These are phyloP conservation scores for Dichotomopilus funicola DNA, from an alignment of 2,329 filamentous ascomycete genomes.

Conservation along the genomic window DNA sequence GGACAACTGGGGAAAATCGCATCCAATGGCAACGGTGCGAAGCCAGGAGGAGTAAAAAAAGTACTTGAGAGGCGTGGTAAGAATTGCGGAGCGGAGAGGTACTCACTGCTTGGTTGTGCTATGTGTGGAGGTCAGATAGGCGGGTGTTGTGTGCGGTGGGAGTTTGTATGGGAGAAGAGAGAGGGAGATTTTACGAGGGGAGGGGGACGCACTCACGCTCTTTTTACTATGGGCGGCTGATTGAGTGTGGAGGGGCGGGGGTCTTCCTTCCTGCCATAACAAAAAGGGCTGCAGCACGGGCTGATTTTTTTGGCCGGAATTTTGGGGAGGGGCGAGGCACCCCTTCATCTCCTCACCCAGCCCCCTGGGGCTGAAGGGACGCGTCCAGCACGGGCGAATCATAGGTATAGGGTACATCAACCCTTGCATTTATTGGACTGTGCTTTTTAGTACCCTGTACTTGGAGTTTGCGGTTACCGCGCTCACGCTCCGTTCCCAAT, in stretches of 20 bases:
- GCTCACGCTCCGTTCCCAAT: too few species aligned
- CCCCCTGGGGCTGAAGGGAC: not conserved
- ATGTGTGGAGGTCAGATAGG: slow-evolving; percentile 29
- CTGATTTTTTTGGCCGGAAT: slow-evolving; percentile 26
- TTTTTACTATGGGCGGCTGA: slow-evolving; percentile 61
- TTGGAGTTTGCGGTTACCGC: not conserved
- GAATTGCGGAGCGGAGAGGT: slow-evolving; percentile 37
- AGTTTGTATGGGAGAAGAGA: slow-evolving; percentile 53
- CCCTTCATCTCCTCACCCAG: slow-evolving; percentile 8
- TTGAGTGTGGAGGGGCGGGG: slow-evolving; percentile 42
- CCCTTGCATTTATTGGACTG: slow-evolving; percentile 12
- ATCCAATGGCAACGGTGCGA: slow-evolving; percentile 7
- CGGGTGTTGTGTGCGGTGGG: slow-evolving; percentile 36
- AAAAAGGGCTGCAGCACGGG: slow-evolving; percentile 25
- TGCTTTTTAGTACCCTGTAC: slow-evolving; percentile 17
- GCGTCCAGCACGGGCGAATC: slow-evolving; percentile 7
- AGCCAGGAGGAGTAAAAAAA: slow-evolving; percentile 20
- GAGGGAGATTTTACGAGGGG: slow-evolving; percentile 47
- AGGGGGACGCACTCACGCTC: slow-evolving; percentile 49
- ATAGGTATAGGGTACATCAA: slow-evolving; percentile 15
- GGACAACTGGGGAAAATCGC: not conserved
- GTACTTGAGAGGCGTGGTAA: slow-evolving; percentile 37
- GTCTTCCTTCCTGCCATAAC: slow-evolving; percentile 24
- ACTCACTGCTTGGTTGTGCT: slow-evolving; percentile 41
- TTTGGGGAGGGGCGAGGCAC: slow-evolving; percentile 21